Evolutionary conservation across 78 protist genomes (phyloP).

Genomic region (Dictyostelium intermedium): DNA sequence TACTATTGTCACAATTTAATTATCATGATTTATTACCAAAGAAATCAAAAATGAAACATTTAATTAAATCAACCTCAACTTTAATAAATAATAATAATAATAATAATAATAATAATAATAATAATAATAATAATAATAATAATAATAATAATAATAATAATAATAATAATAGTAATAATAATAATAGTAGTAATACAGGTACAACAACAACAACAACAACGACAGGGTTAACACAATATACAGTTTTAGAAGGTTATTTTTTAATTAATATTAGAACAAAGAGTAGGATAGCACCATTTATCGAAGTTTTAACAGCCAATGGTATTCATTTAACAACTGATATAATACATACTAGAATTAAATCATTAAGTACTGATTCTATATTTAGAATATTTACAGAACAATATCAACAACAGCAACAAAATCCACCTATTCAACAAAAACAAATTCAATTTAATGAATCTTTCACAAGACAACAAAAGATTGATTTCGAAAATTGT

Average conservation of each 20-base stretch:
- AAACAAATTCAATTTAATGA: not conserved
- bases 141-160: too few species aligned
- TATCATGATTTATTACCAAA: constrained; percentile 1
- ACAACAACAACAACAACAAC: too few species aligned
- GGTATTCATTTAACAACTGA: not conserved
- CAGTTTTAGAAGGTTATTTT: constrained; percentile 1
- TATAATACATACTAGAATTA: not conserved
- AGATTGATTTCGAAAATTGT: not conserved
- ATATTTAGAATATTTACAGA: not conserved
- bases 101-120: not conserved
- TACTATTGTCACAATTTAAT: not conserved
- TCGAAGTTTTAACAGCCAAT: not conserved
- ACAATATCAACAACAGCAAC: not conserved
- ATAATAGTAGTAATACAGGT: too few species aligned
- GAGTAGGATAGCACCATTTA: not conserved
- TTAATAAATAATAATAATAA: not conserved
- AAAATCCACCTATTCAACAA: not conserved
- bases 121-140: not conserved
- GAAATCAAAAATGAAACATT: not conserved
- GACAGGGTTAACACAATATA: not conserved
- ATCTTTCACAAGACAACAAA: not conserved
- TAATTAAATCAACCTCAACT: not conserved
- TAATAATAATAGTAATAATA: too few species aligned
- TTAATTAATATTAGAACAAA: not conserved
- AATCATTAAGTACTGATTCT: not conserved